Evolutionary conservation across 805 yeast species (phyloP).

Genomic region (Cyberlindnera nakhonratchasimensis): DNA sequence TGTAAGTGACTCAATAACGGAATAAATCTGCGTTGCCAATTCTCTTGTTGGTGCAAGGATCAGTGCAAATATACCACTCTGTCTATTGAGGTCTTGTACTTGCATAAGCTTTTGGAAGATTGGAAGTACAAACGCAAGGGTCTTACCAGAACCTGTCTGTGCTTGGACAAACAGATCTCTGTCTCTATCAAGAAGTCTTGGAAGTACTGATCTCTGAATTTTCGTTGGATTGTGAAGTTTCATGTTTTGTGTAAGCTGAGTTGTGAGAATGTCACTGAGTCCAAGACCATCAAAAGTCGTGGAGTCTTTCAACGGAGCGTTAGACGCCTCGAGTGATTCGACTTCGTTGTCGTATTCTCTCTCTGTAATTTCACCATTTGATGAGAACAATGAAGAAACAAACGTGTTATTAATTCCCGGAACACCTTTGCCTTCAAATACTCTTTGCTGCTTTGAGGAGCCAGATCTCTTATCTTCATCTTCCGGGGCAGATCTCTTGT

Average conservation of each 20-base stretch:
- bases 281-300: conserved; percentile 74
- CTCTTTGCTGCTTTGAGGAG: conserved; percentile 36
- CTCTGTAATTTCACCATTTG: conserved; percentile 51
- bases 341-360: conserved; percentile 37
- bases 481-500: conserved; percentile 16
- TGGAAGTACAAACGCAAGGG: conserved; percentile 83
- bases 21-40: conserved; percentile 83
- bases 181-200: conserved; percentile 44
- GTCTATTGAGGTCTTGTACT: conserved; percentile 47
- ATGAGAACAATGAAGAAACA: conserved; percentile 82
- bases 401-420: conserved; percentile 58
- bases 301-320: conserved; percentile 73
- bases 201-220: conserved; percentile 80
- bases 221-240: conserved; percentile 69
- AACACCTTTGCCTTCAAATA: conserved; percentile 46
- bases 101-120: conserved; percentile 69
- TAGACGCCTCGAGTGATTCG: conserved; percentile 54
- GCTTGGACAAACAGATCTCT: conserved; percentile 87
- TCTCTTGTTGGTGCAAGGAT: conserved; percentile 94
- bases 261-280: conserved; percentile 48
- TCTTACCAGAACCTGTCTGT: conserved; percentile 98
- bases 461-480: conserved; percentile 22
- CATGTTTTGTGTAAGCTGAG: conserved; percentile 55
- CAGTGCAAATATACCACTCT: conserved; percentile 83
- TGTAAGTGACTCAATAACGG: conserved; percentile 69